A percentile compares a stretch with the other conserved stretches of the same genome.
phyloP scores from a whole-genome alignment of 331 rosid genomes.

The Acacia pycnantha region DNA sequence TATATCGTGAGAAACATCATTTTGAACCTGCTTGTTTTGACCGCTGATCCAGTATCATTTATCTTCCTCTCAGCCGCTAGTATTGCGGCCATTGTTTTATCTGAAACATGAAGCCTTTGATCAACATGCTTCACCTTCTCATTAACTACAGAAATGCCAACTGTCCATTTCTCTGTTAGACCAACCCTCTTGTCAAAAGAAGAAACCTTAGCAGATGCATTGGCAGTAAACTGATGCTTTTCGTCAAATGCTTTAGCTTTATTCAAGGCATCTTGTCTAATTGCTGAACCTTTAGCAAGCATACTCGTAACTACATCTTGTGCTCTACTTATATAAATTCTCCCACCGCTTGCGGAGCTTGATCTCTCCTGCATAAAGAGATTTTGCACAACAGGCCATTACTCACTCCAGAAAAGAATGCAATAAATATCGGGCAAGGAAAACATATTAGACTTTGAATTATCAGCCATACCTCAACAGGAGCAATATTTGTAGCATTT shows the following conservation, averaged over 20 bases:
- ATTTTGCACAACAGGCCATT: background rate
- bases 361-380: slow-evolving; percentile 38
- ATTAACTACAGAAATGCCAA: slow-evolving; percentile 64
- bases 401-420: background rate
- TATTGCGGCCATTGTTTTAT: slow-evolving; percentile 67
- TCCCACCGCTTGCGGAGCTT: slow-evolving; percentile 42
- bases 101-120: slow-evolving; percentile 66
- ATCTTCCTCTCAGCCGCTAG: slow-evolving; percentile 68
- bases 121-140: slow-evolving; percentile 68
- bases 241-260: slow-evolving; percentile 76
- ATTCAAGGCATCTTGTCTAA: slow-evolving; percentile 63
- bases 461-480: slow-evolving; percentile 46
- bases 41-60: slow-evolving; percentile 72
- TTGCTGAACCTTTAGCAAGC: slow-evolving; percentile 63
- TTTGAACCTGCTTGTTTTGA: slow-evolving; percentile 71
- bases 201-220: slow-evolving; percentile 61
- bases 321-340: slow-evolving; percentile 54
- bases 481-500: slow-evolving; percentile 36
- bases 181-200: slow-evolving; percentile 66
- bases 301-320: slow-evolving; percentile 63
- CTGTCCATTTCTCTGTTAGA: slow-evolving; percentile 56
- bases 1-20: background rate
- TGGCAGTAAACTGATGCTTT: slow-evolving; percentile 57
- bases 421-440: background rate
- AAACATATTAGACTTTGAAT: background rate